These are phyloP conservation scores for Aspergillus carbonarius DNA, from an alignment of 2,329 filamentous ascomycete genomes.

Conservation along the genomic window DNA sequence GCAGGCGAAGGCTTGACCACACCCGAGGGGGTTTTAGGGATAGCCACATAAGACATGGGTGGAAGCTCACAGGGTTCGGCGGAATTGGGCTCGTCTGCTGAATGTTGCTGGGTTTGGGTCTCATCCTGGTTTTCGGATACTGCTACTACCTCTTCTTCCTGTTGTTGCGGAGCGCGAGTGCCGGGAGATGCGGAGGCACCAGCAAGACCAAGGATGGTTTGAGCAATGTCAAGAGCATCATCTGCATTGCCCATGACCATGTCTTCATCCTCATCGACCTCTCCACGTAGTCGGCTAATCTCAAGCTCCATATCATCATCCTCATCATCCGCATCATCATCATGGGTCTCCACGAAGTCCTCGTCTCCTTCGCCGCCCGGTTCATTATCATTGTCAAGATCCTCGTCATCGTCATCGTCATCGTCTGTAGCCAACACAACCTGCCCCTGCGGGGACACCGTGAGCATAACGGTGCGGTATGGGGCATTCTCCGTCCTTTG, in stretches of 20 bases:
- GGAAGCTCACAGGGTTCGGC: constrained; percentile 16
- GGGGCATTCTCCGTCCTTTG: constrained; percentile 58
- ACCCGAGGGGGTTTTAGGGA: constrained; percentile 76
- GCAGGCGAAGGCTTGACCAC: constrained; percentile 43
- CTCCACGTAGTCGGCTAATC: constrained; percentile 20
- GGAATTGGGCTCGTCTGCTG: constrained; percentile 16
- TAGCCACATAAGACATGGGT: constrained; percentile 51
- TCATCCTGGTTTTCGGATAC: not conserved
- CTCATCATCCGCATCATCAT: constrained; percentile 49
- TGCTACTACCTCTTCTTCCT: constrained; percentile 8
- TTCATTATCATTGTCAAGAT: constrained; percentile 36
- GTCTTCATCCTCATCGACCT: constrained; percentile 42
- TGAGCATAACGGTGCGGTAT: constrained; percentile 42
- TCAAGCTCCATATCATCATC: constrained; percentile 38
- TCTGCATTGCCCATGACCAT: constrained; percentile 58
- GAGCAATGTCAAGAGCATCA: constrained; percentile 70
- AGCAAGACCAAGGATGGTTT: constrained; percentile 74
- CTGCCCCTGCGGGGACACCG: constrained; percentile 42
- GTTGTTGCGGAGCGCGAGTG: constrained; percentile 10
- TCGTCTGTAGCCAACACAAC: constrained; percentile 49
- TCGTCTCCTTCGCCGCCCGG: constrained; percentile 49
- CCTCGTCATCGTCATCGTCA: constrained; percentile 41
- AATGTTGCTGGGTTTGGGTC: constrained; percentile 8
- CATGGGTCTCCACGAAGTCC: constrained; percentile 41
- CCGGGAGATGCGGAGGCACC: constrained; percentile 37